Evolutionary conservation across 768 basidiomycete genomes (phyloP).

Genomic region (Lactarius akahatsu): DNA sequence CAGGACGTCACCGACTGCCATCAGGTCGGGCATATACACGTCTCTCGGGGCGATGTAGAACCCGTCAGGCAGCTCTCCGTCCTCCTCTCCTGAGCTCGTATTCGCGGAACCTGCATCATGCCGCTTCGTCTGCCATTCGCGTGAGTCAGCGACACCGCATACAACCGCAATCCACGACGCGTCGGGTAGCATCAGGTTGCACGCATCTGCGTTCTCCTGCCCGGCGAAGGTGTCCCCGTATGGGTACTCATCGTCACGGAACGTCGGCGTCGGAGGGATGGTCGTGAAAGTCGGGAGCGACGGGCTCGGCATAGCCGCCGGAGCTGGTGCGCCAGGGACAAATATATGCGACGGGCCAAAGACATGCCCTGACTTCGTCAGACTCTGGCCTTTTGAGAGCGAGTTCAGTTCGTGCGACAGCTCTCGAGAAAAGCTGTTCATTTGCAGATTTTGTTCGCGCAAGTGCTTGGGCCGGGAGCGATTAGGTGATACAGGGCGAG

Average conservation of each 20-base stretch:
- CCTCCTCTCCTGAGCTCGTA: conserved; percentile 33
- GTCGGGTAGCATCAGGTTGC: conserved; percentile 54
- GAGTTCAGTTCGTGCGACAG: conserved; percentile 22
- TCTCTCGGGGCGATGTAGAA: conserved; percentile 77
- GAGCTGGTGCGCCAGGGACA: conserved; percentile 42
- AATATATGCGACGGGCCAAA: conserved; percentile 47
- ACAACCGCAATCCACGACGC: conserved; percentile 76
- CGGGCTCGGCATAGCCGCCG: conserved; percentile 25
- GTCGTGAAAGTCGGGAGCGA: conserved; percentile 33
- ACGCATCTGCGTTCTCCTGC: conserved; percentile 33
- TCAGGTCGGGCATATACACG: conserved; percentile 83
- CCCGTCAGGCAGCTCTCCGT: conserved; percentile 53
- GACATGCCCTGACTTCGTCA: conserved; percentile 36
- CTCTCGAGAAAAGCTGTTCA: conserved; percentile 2
- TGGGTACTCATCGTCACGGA: conserved; percentile 29
- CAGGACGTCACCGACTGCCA: conserved; percentile 68
- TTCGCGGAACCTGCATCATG: conserved; percentile 28
- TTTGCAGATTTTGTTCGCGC: background rate
- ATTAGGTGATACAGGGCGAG: conserved; percentile 21
- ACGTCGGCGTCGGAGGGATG: conserved; percentile 31
- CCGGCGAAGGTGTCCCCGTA: conserved; percentile 22
- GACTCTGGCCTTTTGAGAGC: background rate
- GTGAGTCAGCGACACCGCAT: conserved; percentile 65
- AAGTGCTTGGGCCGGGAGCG: background rate
- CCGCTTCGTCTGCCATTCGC: conserved; percentile 44